phyloP scores from a whole-genome alignment of 2,329 filamentous ascomycete species.

The Meredithiella fracta region DNA sequence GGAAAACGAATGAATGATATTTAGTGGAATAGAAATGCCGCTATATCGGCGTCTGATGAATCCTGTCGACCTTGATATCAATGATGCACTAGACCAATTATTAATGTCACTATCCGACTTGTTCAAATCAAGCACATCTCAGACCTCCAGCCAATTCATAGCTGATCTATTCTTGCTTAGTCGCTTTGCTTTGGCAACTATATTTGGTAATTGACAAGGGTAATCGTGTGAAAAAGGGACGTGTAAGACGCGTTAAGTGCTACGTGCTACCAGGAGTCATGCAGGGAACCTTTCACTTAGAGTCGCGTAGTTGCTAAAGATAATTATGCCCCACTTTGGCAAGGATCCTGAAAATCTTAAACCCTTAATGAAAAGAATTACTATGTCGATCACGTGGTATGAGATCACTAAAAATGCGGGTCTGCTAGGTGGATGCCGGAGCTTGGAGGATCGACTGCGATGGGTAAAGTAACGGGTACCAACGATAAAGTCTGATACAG shows the following conservation, averaged over 20 bases:
- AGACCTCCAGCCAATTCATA: slow-evolving; percentile 3
- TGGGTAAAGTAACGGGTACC: background rate
- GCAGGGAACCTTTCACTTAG: background rate
- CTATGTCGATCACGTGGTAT: background rate
- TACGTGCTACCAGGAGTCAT: slow-evolving; percentile 2
- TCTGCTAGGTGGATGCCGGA: background rate
- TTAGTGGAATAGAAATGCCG: too few relatives aligned
- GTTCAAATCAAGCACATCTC: background rate
- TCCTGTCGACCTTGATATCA: too few relatives aligned
- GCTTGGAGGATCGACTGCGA: too few relatives aligned
- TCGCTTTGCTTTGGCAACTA: slow-evolving; percentile 4
- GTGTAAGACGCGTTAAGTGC: slow-evolving; percentile 14
- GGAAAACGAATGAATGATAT: background rate
- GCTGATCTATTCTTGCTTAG: slow-evolving; percentile 3
- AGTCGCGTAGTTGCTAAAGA: background rate
- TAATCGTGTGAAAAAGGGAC: slow-evolving; percentile 13
- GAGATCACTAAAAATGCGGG: background rate
- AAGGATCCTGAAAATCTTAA: background rate
- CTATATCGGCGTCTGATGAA: too few relatives aligned
- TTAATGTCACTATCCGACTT: background rate
- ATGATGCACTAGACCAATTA: too few relatives aligned
- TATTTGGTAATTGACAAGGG: slow-evolving; percentile 6
- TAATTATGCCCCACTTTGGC: background rate
- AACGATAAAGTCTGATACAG: background rate
- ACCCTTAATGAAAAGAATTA: background rate